A percentile compares a stretch with the other conserved stretches of the same genome.
Conservation (phyloP, 1,139 yeast species). For the Diutina rugosa region DNA sequence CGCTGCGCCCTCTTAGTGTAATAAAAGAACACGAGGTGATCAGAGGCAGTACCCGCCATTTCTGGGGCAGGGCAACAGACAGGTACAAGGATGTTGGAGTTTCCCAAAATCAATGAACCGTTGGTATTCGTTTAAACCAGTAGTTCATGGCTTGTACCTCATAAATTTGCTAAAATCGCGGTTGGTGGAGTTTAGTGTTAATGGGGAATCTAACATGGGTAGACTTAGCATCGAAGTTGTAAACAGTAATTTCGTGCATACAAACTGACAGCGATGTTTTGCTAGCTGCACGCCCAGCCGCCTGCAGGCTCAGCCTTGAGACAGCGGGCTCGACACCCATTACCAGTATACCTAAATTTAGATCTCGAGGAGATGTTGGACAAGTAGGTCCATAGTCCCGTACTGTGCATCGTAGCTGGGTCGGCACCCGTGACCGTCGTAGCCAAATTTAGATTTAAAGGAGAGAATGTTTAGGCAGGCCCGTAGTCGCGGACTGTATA, state of each 20-base stretch:
- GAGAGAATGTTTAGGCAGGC: background rate
- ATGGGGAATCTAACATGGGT: background rate
- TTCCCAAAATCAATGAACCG: too few species aligned
- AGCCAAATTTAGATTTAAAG: background rate
- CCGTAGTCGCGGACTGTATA: background rate
- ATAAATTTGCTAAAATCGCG: too few species aligned
- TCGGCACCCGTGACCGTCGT: background rate
- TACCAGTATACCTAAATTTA: too few species aligned
- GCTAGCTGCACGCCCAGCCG: background rate
- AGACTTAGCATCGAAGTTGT: background rate
- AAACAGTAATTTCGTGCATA: background rate
- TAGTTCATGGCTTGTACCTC: too few species aligned
- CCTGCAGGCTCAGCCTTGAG: background rate
- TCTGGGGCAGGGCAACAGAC: too few species aligned
- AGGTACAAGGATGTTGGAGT: too few species aligned
- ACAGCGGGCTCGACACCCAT: background rate
- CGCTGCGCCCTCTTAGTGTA: background rate
- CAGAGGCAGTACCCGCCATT: background rate
- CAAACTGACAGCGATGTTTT: background rate
- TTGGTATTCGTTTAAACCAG: too few species aligned
- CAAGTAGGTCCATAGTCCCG: too few species aligned
- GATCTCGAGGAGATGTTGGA: too few species aligned
- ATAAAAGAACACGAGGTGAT: background rate
- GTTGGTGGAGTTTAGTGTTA: too few species aligned
- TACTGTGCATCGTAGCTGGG: too few species aligned